phyloP scores from a whole-genome alignment of 225 moss, liverwort and hornwort genomes.

The Polytrichum commune region DNA sequence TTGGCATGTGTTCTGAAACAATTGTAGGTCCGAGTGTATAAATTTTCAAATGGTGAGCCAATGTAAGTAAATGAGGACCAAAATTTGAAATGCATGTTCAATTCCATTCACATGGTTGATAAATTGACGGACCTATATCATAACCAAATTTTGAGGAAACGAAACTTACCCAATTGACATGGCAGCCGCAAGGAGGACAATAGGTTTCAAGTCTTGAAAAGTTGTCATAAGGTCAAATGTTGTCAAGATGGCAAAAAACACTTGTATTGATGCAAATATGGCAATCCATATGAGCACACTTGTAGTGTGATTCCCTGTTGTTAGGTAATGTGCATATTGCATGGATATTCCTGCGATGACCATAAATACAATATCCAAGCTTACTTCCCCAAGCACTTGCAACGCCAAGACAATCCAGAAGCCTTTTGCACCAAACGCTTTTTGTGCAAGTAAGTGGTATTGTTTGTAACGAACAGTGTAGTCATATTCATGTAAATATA shows the following conservation, averaged over 20 bases:
- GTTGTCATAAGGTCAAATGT: background rate
- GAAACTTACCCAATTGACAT: slow-evolving; percentile 1
- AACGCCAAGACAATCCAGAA: background rate
- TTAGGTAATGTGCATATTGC: no score
- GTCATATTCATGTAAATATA: background rate
- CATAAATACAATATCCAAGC: slow-evolving; percentile 1
- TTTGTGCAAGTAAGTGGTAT: background rate
- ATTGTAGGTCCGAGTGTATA: no score
- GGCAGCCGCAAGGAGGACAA: background rate
- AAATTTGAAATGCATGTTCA: no score
- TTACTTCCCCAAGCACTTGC: background rate
- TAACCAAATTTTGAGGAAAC: no score
- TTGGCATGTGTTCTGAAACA: no score
- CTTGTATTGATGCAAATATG: background rate
- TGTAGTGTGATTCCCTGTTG: no score
- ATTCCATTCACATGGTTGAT: no score
- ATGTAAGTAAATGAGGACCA: no score
- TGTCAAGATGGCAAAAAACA: no score
- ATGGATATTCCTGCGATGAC: background rate
- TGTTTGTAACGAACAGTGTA: background rate
- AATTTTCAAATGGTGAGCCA: no score
- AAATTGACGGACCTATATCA: no score
- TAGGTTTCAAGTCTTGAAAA: background rate
- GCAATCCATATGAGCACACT: background rate
- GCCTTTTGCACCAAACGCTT: background rate